phyloP scores from a whole-genome alignment of 2,329 filamentous ascomycete species.

The Talaromyces sp. region DNA sequence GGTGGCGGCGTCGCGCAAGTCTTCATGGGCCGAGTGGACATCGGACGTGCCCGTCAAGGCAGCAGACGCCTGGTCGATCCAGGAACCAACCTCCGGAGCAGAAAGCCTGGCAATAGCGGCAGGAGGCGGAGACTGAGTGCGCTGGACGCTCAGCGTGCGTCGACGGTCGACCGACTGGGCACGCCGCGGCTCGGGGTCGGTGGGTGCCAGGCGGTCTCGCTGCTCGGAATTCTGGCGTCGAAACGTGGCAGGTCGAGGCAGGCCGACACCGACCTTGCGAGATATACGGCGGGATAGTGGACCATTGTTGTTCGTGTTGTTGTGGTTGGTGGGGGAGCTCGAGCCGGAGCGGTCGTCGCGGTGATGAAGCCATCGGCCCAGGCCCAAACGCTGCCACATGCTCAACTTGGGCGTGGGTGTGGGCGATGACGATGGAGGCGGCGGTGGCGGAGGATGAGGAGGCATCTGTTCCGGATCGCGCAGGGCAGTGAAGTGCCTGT shows the following conservation, averaged over 20 bases:
- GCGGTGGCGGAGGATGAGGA: background rate
- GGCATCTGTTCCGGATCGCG: constrained; percentile 6
- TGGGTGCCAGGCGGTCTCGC: constrained; percentile 65
- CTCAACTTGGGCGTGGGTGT: constrained; percentile 29
- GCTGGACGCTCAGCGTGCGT: constrained; percentile 36
- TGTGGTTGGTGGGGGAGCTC: constrained; percentile 17
- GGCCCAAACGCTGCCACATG: constrained; percentile 42
- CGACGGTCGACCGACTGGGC: constrained; percentile 57
- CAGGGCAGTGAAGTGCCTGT: constrained; percentile 5
- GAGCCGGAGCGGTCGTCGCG: constrained; percentile 33
- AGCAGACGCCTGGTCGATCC: constrained; percentile 23
- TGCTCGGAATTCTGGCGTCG: constrained; percentile 77
- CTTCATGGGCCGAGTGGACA: constrained; percentile 24
- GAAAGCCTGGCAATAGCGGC: constrained; percentile 31
- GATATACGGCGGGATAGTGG: constrained; percentile 32
- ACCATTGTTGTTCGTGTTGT: background rate
- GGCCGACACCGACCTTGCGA: constrained; percentile 57
- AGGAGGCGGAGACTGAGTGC: constrained; percentile 37
- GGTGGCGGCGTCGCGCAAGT: constrained; percentile 15
- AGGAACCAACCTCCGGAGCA: constrained; percentile 36
- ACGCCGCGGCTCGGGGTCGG: constrained; percentile 59
- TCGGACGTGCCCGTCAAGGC: constrained; percentile 26
- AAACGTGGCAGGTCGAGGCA: constrained; percentile 74
- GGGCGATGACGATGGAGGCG: constrained; percentile 4
- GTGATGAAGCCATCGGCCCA: constrained; percentile 35